Base-by-base conservation (phyloP, 768 basidiomycete species). In the Amanita jacksonii region DNA sequence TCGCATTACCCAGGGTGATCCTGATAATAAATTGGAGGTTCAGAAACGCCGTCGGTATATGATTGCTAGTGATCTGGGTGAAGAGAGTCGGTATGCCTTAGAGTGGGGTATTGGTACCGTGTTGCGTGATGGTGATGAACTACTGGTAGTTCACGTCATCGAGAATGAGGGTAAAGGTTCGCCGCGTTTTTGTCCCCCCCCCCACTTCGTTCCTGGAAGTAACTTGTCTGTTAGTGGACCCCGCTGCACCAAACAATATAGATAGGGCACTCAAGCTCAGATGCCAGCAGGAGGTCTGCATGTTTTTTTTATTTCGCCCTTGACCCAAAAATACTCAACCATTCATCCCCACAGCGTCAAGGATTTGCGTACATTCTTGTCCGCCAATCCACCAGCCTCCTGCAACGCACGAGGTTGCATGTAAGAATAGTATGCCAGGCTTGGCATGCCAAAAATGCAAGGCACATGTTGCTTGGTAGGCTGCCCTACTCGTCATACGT, bases 21-120 rank as follows among this genome's bases (percentile, higher is more conserved):
- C 91, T 1, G 74, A 60, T 0, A 67, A 65, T 0, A 75, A 75
- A 45, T 65, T 74, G 34, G 68, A 68, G 34, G 67, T 61, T 15
- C 69, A 77, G 5, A 75, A 76, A 57, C 71, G 75, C 50, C 70
- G 76, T 51, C 73, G 76, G 48, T 99, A 97, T 61, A 70, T 96
- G 8, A 83, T 98, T 16, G 86, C 92, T 4, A 96, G 91, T 56
- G 96, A 99, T 72, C 59, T 98, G 54, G 90, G 86, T 48, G 89
- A 96, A 52, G 94, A 99, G 65, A 84, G 81, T 61, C 72, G 84
- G 25, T 99, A 93, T 61, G 96, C 96, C 0, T 78, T 98, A 5
- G 93, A 98, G 61, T 99, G 94, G 96, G 90, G 87, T 8, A 93
- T 98, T 43, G 94, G 93, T 2, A 97, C 94, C 0, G 94, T 97